Evolutionary conservation across 257 asterid species (phyloP).

Genomic region (Salvia hispanica): DNA sequence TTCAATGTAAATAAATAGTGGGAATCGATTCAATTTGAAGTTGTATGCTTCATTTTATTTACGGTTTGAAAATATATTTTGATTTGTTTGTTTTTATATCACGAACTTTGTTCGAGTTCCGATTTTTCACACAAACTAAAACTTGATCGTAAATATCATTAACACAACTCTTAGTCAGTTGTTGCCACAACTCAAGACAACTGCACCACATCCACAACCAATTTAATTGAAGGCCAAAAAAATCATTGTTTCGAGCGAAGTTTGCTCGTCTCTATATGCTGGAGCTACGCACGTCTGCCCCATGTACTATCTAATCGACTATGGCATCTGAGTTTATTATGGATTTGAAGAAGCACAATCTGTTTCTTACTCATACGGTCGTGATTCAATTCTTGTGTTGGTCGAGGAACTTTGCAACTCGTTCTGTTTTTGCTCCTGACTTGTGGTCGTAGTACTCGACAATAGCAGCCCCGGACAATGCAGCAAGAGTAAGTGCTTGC

Average conservation of each 20-base stretch:
- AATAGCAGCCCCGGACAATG: slow-evolving; percentile 73
- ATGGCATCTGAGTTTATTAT: background rate
- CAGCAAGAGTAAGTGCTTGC: slow-evolving; percentile 91
- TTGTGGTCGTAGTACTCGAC: slow-evolving; percentile 90
- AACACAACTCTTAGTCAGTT: background rate
- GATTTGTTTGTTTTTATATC: no score
- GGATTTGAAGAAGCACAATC: background rate
- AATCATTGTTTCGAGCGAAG: no score
- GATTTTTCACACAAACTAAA: no score
- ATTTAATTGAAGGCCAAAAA: background rate
- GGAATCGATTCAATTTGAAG: no score
- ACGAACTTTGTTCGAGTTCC: no score
- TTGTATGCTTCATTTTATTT: no score
- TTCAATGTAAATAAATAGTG: no score
- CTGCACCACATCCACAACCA: background rate
- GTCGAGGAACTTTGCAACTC: slow-evolving; percentile 79
- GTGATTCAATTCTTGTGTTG: slow-evolving; percentile 37
- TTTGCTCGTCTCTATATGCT: background rate
- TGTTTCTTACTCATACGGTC: background rate
- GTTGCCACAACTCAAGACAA: background rate
- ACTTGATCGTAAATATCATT: no score
- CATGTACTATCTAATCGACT: background rate
- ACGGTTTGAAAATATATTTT: no score
- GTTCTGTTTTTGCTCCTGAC: slow-evolving; percentile 73
- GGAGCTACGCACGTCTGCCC: slow-evolving; percentile 5